Base-by-base conservation (phyloP, 495 filamentous ascomycete genomes). In the Daldinia concentrica region DNA sequence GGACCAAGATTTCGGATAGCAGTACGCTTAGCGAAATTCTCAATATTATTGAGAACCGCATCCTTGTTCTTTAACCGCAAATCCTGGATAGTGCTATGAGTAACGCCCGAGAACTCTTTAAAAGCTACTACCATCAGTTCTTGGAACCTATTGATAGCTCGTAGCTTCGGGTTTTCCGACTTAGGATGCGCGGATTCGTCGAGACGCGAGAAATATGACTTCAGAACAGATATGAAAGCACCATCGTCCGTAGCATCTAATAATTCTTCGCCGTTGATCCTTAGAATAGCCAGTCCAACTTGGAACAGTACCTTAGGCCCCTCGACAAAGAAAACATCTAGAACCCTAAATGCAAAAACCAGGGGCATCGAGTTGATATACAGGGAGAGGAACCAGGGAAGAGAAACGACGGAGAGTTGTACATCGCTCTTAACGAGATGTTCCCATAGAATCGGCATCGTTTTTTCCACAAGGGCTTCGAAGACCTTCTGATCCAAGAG, bases 351-450 rank as follows among this genome's bases (percentile, higher is more conserved):
- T 30, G 95, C 95, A 78, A 99, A 99, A 4, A 97, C 93, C 0
- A 99, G 83, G 6, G 95, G 95, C 95, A 99, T 98, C 0, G 94
- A 98, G 83, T 99, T 99, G 83, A 99, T 97, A 77, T 98, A 99
- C 5, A 99, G 86, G 6, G 94, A 98, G 24, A 99, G 86, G 75
- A 99, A 99, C 95, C 95, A 99, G 17, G 95, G 95, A 8, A 99
- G 85, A 30, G 95, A 98, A 7, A 98, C 96, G 32, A 99, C 95
- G 0, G 96, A 98, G n/a, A 99, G 89, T 80, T 99, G 95, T 22
- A 99, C 94, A 76, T 99, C 95, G 57, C 90, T 93, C 78, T 95
- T 97, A 60, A 90, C 89, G 15, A 99, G 90, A 70, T 99, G 96
- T 19, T 98, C 94, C 96, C 95, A 99, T 5, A 99, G 85, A 48